Evolutionary conservation across 352 stramenopile genomes (phyloP).

Genomic region (Pythium utonaiense): DNA sequence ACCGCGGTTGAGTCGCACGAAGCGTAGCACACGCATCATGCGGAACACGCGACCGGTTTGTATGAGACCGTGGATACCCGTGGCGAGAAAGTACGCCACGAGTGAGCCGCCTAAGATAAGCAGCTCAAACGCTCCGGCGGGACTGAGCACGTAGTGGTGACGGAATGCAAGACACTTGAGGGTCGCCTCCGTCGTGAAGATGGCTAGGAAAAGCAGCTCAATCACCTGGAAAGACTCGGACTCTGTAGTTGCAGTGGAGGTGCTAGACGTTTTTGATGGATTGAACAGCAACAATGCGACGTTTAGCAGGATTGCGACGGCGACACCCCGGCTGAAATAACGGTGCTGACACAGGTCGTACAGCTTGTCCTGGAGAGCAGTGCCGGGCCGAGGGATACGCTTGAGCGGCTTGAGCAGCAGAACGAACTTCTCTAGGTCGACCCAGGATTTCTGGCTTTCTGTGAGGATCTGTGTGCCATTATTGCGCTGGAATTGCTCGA

Average conservation of each 20-base stretch:
- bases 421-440: conserved; percentile 79
- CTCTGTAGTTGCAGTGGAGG: conserved; percentile 4
- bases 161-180: conserved; percentile 60
- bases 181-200: conserved; percentile 54
- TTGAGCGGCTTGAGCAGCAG: conserved; percentile 61
- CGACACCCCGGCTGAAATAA: conserved; percentile 50
- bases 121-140: conserved; percentile 59
- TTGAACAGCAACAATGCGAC: conserved; percentile 63
- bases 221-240: conserved; percentile 47
- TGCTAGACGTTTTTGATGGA: conserved; percentile 27
- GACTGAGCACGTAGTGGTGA: conserved; percentile 58
- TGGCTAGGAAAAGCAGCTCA: conserved; percentile 62
- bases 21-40: conserved; percentile 72
- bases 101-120: conserved; percentile 59
- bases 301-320: conserved; percentile 68
- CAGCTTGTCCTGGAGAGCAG: conserved; percentile 28
- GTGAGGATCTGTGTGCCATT: conserved; percentile 80
- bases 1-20: conserved; percentile 66
- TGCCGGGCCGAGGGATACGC: conserved; percentile 41
- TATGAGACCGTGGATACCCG: conserved; percentile 62
- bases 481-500: conserved; percentile 83
- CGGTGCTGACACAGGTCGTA: conserved; percentile 62
- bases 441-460: conserved; percentile 73
- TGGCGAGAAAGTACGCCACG: conserved; percentile 57
- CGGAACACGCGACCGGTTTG: conserved; percentile 70